Base-by-base conservation (phyloP, 2,329 filamentous ascomycete genomes). In the Xylaria sp. region DNA sequence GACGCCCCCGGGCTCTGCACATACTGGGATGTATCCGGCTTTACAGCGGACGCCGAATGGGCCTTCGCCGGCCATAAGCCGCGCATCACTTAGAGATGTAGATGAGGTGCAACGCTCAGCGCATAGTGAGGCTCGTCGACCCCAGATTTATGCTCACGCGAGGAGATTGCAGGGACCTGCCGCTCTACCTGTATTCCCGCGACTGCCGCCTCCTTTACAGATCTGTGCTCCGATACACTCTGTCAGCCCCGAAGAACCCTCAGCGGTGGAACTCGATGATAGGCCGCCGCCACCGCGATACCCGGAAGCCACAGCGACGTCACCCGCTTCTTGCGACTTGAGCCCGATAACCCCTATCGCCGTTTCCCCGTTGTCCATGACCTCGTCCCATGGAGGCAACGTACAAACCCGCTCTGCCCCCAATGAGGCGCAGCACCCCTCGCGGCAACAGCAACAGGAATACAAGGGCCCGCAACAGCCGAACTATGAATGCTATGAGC, bases 281-380 rank as follows among this genome's bases (percentile, higher is more conserved):
- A 38, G 33, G 11, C 53, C 42, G 17, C 57, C 60, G n/a, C 65
- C 62, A n/a, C 59, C 62, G 12, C 58, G 53, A 38, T 65, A 67
- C 40, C 64, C 62, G 3, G 64, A 45, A 17, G 51, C 21, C 6
- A 47, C 57, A n/a, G 45, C 25, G 15, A 31, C 56, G 17, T 38
- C 58, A 5, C 23, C n/a, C 11, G 47, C 3, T 11, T 23, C 31
- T 23, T 19, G 14, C 8, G 43, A 19, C 21, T 0, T 28, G 1
- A 57, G 56, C 31, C 63, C 60, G 38, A 63, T 55, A 12, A 59
- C 59, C 9, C 50, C 60, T 35, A 40, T 60, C 2, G 47, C 56
- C 42, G 64, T 66, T 2, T 66, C 64, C 12, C 57, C 64, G 19
- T 49, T 66, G 2, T 66, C 57, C 19, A 42, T 8, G 3, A 25